These are phyloP conservation scores for Isatis lusitanica DNA, from an alignment of 441 rosid genomes.

Conservation along the genomic window DNA sequence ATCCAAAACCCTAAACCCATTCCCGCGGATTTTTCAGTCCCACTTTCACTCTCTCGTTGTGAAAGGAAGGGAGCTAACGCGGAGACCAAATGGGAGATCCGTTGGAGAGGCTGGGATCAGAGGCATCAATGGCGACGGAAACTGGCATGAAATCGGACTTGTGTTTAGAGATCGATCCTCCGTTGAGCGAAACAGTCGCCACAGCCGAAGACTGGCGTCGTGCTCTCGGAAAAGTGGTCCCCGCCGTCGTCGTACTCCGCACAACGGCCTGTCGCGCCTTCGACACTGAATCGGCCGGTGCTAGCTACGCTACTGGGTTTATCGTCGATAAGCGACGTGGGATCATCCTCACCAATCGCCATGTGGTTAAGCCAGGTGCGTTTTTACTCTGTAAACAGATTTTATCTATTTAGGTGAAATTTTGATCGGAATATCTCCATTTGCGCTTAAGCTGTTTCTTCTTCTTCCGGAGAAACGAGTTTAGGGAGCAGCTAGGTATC, in stretches of 20 bases:
- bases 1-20: slow-evolving; percentile 40
- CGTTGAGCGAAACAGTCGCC: slow-evolving; percentile 49
- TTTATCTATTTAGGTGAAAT: background rate
- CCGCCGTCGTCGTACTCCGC: slow-evolving; percentile 86
- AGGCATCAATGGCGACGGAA: slow-evolving; percentile 50
- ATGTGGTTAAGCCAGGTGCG: slow-evolving; percentile 88
- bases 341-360: slow-evolving; percentile 94
- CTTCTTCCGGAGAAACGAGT: background rate
- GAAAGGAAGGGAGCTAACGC: slow-evolving; percentile 17
- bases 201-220: slow-evolving; percentile 89
- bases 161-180: slow-evolving; percentile 73
- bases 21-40: slow-evolving; percentile 14
- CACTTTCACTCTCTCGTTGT: background rate
- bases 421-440: background rate
- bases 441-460: background rate
- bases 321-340: slow-evolving; percentile 88
- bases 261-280: slow-evolving; percentile 83
- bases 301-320: slow-evolving; percentile 86
- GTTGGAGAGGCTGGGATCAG: slow-evolving; percentile 55
- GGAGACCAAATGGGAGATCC: slow-evolving; percentile 54
- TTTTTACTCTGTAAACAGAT: background rate
- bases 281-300: slow-evolving; percentile 73
- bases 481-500: background rate
- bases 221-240: slow-evolving; percentile 68
- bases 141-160: slow-evolving; percentile 57